Base-by-base conservation (phyloP, 345 rosid species). In the Litchi chinensis region DNA sequence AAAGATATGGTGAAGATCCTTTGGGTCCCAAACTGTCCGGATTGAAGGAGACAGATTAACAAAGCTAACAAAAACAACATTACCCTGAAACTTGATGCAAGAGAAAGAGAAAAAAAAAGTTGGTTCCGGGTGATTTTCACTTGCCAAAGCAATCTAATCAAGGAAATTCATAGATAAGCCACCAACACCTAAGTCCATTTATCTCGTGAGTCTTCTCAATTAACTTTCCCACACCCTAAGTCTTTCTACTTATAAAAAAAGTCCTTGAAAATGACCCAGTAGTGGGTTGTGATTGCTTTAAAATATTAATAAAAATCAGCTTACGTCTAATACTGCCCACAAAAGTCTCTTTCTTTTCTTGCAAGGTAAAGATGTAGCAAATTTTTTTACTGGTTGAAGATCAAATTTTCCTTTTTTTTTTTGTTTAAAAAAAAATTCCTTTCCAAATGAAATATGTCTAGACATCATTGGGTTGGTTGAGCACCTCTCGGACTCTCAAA, bases 321-420 rank as follows among this genome's bases (percentile, higher is more conserved):
- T 76, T 70, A 71, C 8, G 46, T 28, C 48, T 26, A 76, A 83
- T 80, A 79, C 74, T 59, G 64, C 70, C 90, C 91, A 72, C 89
- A 82, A 28, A 88, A 79, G 90, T 89, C 90, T 18, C 63, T 91
- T 83, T 86, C 88, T 63, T 88, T 81, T 75, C 78, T 77, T 70
- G 76, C 82, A 83, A 83, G 90, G 46, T 82, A 67, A 76, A 76
- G 74, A 52, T n/a, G 75, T 82, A 48, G 67, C 26, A 68, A 66
- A 79, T 59, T 4, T 8, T 16, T 0, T 72, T 57, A 71, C 79
- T 74, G 82, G 82, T 48, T 75, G 21, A 46, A 40, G 22, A 26
- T 26, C 0, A 50, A 46, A 7, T 46, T 46, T 46, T 4, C 52
- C 52, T 7, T 46, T 6, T 44, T 6, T 10, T 44, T 10, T 44